These are phyloP conservation scores for Auriscalpium microsporum DNA, from an alignment of 768 basidiomycete species.

Conservation along the genomic window DNA sequence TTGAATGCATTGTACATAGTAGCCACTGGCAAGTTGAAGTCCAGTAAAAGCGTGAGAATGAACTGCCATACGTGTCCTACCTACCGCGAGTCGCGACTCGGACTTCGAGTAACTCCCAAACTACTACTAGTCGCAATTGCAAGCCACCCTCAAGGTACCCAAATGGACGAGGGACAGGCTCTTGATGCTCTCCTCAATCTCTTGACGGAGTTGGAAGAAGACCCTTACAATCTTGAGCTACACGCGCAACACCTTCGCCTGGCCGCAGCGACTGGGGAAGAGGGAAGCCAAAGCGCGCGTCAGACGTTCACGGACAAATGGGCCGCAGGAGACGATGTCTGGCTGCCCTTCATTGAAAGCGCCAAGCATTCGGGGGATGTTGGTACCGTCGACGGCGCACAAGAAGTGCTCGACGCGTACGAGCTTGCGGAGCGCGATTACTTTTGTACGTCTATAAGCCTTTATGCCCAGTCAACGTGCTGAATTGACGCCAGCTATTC, in stretches of 20 bases:
- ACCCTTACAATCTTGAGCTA: conserved; percentile 51
- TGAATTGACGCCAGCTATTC: conserved; percentile 48
- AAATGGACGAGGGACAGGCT: conserved; percentile 50
- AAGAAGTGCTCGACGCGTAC: conserved; percentile 54
- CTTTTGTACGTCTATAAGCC: conserved; percentile 52
- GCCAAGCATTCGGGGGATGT: conserved; percentile 44
- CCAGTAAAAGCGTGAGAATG: too few species aligned
- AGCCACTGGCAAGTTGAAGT: too few species aligned
- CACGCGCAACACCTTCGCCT: conserved; percentile 64
- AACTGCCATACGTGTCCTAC: too few species aligned
- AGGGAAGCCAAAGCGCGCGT: conserved; percentile 51
- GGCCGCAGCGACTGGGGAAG: conserved; percentile 45
- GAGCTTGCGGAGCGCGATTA: conserved; percentile 66
- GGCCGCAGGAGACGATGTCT: conserved; percentile 61
- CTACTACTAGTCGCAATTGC: too few species aligned
- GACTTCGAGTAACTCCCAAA: too few species aligned
- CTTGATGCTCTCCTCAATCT: conserved; percentile 58
- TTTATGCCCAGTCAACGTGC: conserved; percentile 7
- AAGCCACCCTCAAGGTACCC: background rate
- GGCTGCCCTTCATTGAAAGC: conserved; percentile 58
- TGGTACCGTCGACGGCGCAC: conserved; percentile 40
- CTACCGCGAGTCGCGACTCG: too few species aligned
- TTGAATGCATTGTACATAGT: too few species aligned
- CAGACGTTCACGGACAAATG: conserved; percentile 58
- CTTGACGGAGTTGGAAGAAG: conserved; percentile 48